A percentile compares a stretch with the other conserved stretches of the same genome.
These are phyloP conservation scores for Pythium angustatum DNA, from an alignment of 352 stramenopile species.

Conservation along the genomic window DNA sequence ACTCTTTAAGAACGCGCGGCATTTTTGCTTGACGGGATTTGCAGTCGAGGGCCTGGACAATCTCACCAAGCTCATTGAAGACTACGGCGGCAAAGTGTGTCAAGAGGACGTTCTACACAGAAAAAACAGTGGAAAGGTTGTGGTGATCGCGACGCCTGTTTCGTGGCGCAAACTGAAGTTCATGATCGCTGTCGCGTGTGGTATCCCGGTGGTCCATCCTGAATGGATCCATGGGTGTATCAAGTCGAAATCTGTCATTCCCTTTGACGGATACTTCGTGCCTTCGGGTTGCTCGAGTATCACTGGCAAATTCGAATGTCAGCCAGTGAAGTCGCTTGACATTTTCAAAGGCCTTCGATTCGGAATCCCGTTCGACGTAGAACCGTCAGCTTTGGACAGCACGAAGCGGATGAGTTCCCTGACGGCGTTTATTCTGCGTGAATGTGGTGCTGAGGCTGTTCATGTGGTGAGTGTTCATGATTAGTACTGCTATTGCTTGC, in stretches of 20 bases:
- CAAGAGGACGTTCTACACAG: slow-evolving; percentile 54
- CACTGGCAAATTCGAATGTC: slow-evolving; percentile 68
- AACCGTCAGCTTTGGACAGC: slow-evolving; percentile 31
- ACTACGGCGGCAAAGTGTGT: slow-evolving; percentile 59
- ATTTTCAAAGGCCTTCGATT: slow-evolving; percentile 67
- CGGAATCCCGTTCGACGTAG: slow-evolving; percentile 60
- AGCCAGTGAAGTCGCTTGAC: slow-evolving; percentile 37
- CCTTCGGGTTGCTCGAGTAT: slow-evolving; percentile 65
- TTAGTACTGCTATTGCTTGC: background rate
- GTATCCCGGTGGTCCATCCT: slow-evolving; percentile 80
- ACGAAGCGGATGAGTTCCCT: slow-evolving; percentile 48
- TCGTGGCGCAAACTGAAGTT: slow-evolving; percentile 84
- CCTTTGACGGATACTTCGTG: slow-evolving; percentile 72
- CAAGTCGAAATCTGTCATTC: slow-evolving; percentile 41
- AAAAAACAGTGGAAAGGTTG: slow-evolving; percentile 45
- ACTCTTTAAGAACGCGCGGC: slow-evolving; percentile 72
- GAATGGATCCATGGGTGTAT: slow-evolving; percentile 80
- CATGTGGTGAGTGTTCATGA: slow-evolving; percentile 42
- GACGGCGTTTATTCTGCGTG: slow-evolving; percentile 59
- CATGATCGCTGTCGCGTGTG: slow-evolving; percentile 74
- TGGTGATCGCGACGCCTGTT: slow-evolving; percentile 74
- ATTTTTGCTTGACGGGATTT: slow-evolving; percentile 80
- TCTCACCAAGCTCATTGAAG: slow-evolving; percentile 63
- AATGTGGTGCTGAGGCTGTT: slow-evolving; percentile 60
- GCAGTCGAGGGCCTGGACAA: slow-evolving; percentile 46